phyloP scores from a whole-genome alignment of 1,284 basidiomycete species.

The Calocybe gambosa region DNA sequence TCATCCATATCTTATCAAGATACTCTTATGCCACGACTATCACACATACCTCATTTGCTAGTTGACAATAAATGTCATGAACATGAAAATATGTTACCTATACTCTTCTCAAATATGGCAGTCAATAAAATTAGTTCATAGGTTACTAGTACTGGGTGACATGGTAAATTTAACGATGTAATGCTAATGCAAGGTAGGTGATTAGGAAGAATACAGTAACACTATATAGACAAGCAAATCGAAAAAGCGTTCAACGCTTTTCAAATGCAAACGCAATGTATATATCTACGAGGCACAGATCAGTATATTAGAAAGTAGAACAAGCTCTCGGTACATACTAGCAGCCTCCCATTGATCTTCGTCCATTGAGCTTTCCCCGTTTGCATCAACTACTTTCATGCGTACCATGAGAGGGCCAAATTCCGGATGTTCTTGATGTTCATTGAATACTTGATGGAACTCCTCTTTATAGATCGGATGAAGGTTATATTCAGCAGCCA shows the following conservation, averaged over 20 bases:
- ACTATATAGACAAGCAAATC: neutral
- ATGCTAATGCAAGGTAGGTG: neutral
- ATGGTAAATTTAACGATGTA: neutral
- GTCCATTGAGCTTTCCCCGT: constrained; percentile 86
- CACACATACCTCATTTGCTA: neutral
- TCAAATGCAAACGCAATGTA: constrained; percentile 82
- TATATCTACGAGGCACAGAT: constrained; percentile 48
- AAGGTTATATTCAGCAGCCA: constrained; percentile 82
- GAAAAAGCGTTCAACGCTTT: constrained; percentile 39
- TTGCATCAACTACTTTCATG: constrained; percentile 84
- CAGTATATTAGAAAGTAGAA: constrained; percentile 1
- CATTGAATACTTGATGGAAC: constrained; percentile 83
- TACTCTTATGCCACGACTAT: neutral
- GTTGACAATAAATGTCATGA: neutral
- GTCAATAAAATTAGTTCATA: neutral
- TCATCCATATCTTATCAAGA: neutral
- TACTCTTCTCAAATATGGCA: neutral
- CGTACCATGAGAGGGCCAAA: constrained; percentile 73
- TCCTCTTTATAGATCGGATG: constrained; percentile 75
- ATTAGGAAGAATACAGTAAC: neutral
- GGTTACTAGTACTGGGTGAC: neutral
- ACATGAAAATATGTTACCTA: neutral
- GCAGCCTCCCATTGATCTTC: constrained; percentile 95
- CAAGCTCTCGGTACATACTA: constrained; percentile 53
- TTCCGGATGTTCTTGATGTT: constrained; percentile 71